Conservation (phyloP, 495 filamentous ascomycete genomes). For the Penicillium steckii region DNA sequence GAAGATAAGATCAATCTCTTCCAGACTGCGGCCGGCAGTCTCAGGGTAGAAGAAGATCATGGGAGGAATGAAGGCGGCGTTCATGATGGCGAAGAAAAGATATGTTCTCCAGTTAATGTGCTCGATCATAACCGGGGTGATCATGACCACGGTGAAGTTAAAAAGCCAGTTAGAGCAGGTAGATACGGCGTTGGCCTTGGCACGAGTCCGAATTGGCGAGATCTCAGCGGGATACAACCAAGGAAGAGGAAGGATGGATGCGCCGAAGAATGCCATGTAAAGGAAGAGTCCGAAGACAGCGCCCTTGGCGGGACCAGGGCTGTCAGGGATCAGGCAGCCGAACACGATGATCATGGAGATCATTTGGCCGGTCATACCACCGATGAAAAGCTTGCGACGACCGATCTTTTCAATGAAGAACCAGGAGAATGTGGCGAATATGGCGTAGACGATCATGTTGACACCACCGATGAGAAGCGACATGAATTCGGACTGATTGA, state of each 20-base stretch:
- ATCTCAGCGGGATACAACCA: slow-evolving; percentile 69
- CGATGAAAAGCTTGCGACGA: slow-evolving; percentile 71
- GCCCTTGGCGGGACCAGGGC: slow-evolving; percentile 55
- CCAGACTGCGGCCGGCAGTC: slow-evolving; percentile 65
- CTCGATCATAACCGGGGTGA: slow-evolving; percentile 70
- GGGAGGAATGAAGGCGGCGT: slow-evolving; percentile 67
- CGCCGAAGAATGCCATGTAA: slow-evolving; percentile 76
- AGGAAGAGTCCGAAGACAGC: slow-evolving; percentile 77
- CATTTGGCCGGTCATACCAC: slow-evolving; percentile 67
- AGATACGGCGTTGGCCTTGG: slow-evolving; percentile 72
- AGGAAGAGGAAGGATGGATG: slow-evolving; percentile 61
- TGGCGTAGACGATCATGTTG: slow-evolving; percentile 81
- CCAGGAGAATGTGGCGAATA: slow-evolving; percentile 78
- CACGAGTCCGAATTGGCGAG: slow-evolving; percentile 71
- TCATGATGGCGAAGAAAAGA: slow-evolving; percentile 72
- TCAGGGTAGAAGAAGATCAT: slow-evolving; percentile 81
- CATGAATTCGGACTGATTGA: slow-evolving; percentile 60
- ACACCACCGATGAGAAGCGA: slow-evolving; percentile 74
- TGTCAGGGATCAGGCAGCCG: slow-evolving; percentile 62
- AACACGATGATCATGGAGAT: slow-evolving; percentile 77
- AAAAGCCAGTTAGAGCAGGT: slow-evolving; percentile 80
- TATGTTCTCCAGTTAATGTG: slow-evolving; percentile 75
- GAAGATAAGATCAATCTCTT: slow-evolving; percentile 81
- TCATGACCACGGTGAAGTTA: slow-evolving; percentile 81
- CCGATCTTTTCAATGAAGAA: slow-evolving; percentile 80